phyloP scores from a whole-genome alignment of 208 protist species.

The Wallacemonas collosoma region DNA sequence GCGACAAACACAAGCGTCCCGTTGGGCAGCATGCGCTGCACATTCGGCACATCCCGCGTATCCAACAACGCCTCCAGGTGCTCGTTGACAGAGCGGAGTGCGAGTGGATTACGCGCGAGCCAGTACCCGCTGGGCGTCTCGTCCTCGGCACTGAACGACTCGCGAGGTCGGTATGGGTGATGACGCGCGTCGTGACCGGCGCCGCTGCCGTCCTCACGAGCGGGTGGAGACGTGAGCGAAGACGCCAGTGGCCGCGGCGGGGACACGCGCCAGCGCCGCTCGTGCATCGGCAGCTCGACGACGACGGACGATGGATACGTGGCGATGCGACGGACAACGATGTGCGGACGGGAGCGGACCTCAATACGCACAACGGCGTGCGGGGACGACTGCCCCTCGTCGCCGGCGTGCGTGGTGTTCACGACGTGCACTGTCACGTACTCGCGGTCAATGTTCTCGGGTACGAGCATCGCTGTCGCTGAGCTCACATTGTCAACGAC shows the following conservation, averaged over 20 bases:
- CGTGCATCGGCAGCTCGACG: slow-evolving; percentile 79
- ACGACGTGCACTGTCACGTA: slow-evolving; percentile 30
- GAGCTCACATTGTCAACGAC: slow-evolving; percentile 30
- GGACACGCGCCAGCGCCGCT: slow-evolving; percentile 38
- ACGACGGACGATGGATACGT: slow-evolving; percentile 40
- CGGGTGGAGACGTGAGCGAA: neutral
- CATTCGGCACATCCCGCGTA: slow-evolving; percentile 70
- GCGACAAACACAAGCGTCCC: slow-evolving; percentile 73
- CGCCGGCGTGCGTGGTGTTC: neutral
- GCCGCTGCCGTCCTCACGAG: neutral
- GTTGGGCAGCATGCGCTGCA: slow-evolving; percentile 48
- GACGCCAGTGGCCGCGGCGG: slow-evolving; percentile 32
- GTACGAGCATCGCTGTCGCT: slow-evolving; percentile 17
- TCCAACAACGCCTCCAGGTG: slow-evolving; percentile 44
- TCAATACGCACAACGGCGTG: slow-evolving; percentile 29
- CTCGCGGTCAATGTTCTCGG: slow-evolving; percentile 51
- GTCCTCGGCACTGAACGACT: slow-evolving; percentile 7
- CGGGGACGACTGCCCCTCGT: neutral
- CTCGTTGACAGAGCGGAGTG: slow-evolving; percentile 57
- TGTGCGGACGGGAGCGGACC: slow-evolving; percentile 48
- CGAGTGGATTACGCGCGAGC: slow-evolving; percentile 45
- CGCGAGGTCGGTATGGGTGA: slow-evolving; percentile 12
- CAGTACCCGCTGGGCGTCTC: slow-evolving; percentile 43
- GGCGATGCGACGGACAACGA: slow-evolving; percentile 69
- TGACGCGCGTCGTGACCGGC: slow-evolving; percentile 3